Conservation (phyloP, 2,329 filamentous ascomycete species). For the Aspergillus tubingensis region DNA sequence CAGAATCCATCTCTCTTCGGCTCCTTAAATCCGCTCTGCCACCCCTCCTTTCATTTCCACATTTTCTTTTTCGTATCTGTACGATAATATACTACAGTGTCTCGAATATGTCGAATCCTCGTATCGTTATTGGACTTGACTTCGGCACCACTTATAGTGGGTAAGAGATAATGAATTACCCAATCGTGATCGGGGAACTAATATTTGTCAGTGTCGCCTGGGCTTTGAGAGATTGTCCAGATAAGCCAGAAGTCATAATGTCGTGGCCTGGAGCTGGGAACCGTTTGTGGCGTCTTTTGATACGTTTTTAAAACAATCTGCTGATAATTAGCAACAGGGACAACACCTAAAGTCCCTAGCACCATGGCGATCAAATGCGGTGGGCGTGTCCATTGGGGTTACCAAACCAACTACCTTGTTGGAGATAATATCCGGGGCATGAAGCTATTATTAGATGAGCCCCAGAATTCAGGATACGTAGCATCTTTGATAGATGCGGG, state of each 20-base stretch:
- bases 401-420: constrained; percentile 18
- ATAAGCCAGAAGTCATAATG: constrained; percentile 23
- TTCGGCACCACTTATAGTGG: constrained; percentile 37
- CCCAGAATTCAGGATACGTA: constrained; percentile 6
- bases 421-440: constrained; percentile 28
- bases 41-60: neutral
- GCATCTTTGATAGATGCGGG: constrained; percentile 4
- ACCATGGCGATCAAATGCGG: constrained; percentile 15
- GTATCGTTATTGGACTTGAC: constrained; percentile 30
- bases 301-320: neutral
- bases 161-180: constrained; percentile 10
- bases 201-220: constrained; percentile 22
- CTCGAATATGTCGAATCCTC: neutral
- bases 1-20: neutral
- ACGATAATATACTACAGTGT: neutral
- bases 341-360: constrained; percentile 25
- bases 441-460: constrained; percentile 25
- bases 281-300: constrained; percentile 14
- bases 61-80: neutral
- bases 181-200: neutral
- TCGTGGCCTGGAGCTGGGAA: constrained; percentile 31
- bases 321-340: constrained; percentile 13
- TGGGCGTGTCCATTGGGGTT: constrained; percentile 25
- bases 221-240: constrained; percentile 14
- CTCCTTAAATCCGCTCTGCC: neutral